phyloP scores from a whole-genome alignment of 106 monocot genomes.

The Dendrobium officinale region DNA sequence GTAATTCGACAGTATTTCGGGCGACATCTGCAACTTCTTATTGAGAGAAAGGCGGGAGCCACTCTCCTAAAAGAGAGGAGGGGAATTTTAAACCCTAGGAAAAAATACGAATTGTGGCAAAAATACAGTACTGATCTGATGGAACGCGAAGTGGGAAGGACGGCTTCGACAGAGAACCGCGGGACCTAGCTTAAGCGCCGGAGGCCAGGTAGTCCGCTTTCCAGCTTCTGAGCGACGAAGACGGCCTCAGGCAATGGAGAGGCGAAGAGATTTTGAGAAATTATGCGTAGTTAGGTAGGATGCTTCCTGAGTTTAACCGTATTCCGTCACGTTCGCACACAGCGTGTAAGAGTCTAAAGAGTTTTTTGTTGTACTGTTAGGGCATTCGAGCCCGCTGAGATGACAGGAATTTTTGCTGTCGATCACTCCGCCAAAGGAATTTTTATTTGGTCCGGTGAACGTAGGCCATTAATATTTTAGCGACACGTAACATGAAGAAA shows the following conservation, averaged over 20 bases:
- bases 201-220: background rate
- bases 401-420: no score
- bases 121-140: background rate
- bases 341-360: no score
- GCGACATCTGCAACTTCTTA: constrained; percentile 1
- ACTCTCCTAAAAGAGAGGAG: background rate
- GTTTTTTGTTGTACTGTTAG: no score
- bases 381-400: no score
- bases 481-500: no score
- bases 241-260: background rate
- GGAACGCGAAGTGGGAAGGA: background rate
- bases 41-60: background rate
- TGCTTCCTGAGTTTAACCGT: no score
- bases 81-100: background rate
- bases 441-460: no score
- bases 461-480: no score
- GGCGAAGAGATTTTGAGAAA: background rate
- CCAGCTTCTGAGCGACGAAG: background rate
- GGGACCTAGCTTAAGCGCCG: background rate
- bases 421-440: no score
- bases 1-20: background rate
- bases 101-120: background rate
- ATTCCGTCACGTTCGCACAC: no score
- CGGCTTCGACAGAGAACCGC: background rate
- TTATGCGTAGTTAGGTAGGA: no score